Base-by-base conservation (phyloP, 352 stramenopile genomes). In the Globisporangium abappressorium region DNA sequence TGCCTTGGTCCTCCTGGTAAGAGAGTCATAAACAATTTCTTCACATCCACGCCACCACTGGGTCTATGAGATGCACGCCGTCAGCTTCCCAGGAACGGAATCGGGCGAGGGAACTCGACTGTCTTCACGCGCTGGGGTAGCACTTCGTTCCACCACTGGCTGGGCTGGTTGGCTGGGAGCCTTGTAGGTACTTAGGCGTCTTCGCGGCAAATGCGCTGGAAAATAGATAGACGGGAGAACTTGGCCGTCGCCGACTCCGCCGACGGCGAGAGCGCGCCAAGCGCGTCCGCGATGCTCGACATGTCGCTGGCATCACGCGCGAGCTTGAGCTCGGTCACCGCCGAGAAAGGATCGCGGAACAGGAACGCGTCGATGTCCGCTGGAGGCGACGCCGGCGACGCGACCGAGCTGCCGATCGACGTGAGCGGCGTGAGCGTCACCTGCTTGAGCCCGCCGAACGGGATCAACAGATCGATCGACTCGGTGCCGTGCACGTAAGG, bases 201-300 rank as follows among this genome's bases (percentile, higher is more conserved):
- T 71, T 94, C 85, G 47, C 82, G 84, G 68, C 85, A 94, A 66
- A 94, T 94, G 66, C 84, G 81, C 74, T 91, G 84, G 73, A 94
- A 94, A 64, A 94, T 86, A 28, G 81, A 91, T 62, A 94, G 76
- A 15, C 85, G 84, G 22, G 85, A 94, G 65, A 89, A 85, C 65
- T 84, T 89, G 57, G 79, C 74, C 2, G 66, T 66, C 33, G 76
- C 65, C 0, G 76, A 80, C 34, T 70, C 56, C 54, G 76, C 71
- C 3, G 76, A 73, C 22, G 82, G 72, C 5, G 77, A 82, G 51
- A 81, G 41, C 0, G 64, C 65, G 11, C 73, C 72, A 47, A 81
- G 41, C 3, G 64, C 65, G 11, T 74, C 72, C 2, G 74, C 66
- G 15, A 60, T 68, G 56, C 63, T 59, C 15, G 54, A 28, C 54